A percentile compares a stretch with the other conserved stretches of the same genome.
phyloP scores from a whole-genome alignment of 1,284 basidiomycete genomes.

The Athelia sp. region DNA sequence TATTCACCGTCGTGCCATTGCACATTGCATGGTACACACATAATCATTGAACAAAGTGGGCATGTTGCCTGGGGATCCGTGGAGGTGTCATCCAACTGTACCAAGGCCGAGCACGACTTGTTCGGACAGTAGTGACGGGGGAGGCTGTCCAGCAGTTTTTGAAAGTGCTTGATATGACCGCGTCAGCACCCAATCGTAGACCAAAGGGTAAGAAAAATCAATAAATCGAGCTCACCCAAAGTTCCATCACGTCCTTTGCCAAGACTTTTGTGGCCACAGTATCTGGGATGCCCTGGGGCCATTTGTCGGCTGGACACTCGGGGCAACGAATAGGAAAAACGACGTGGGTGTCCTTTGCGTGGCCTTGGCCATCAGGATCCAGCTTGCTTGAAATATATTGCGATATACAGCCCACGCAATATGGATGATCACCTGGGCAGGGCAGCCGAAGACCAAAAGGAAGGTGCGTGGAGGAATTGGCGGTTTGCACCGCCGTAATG shows the following conservation, averaged over 20 bases:
- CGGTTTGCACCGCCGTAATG: conserved; percentile 25
- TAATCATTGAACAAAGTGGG: conserved; percentile 25
- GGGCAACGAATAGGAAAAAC: conserved; percentile 38
- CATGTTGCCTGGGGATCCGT: conserved; percentile 30
- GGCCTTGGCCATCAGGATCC: conserved; percentile 28
- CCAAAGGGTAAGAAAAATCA: no score
- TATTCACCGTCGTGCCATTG: conserved; percentile 31
- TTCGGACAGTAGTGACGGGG: conserved; percentile 36
- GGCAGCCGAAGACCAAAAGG: conserved; percentile 31
- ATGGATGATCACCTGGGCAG: conserved; percentile 30
- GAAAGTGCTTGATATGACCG: conserved; percentile 24
- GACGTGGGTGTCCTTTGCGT: conserved; percentile 18
- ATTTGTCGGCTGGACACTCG: conserved; percentile 27
- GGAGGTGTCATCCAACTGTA: conserved; percentile 30
- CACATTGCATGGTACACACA: conserved; percentile 32
- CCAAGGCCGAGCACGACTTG: conserved; percentile 30
- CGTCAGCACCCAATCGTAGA: no score
- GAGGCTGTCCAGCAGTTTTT: conserved; percentile 31
- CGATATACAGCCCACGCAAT: conserved; percentile 31
- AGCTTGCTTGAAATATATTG: conserved; percentile 32
- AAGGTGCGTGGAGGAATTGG: conserved; percentile 29
- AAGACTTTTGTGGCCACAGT: conserved; percentile 27
- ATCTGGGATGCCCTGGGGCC: conserved; percentile 31
- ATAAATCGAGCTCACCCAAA: conserved; percentile 25
- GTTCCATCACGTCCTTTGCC: conserved; percentile 25